These are phyloP conservation scores for Globisporangium viniferum DNA, from an alignment of 352 stramenopile genomes.

Conservation along the genomic window DNA sequence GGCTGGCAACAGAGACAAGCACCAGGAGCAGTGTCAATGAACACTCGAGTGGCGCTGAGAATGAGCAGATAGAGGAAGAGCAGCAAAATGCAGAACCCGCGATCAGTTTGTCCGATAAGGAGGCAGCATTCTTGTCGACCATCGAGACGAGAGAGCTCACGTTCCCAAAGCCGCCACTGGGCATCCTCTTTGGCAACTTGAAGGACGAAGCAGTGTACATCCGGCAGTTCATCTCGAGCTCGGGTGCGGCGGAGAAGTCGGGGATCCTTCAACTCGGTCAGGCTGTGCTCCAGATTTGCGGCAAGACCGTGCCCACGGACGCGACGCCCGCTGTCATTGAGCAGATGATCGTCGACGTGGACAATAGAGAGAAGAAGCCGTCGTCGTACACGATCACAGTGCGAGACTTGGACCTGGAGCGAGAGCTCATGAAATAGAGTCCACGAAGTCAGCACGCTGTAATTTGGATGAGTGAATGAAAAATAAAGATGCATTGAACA, in stretches of 20 bases:
- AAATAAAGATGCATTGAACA: neutral
- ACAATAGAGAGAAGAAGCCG: slow-evolving; percentile 12
- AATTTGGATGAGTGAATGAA: neutral
- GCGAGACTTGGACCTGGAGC: slow-evolving; percentile 77
- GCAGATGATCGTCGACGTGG: slow-evolving; percentile 65
- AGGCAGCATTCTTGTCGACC: slow-evolving; percentile 18
- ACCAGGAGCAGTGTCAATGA: neutral
- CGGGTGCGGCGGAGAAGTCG: slow-evolving; percentile 67
- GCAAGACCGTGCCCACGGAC: slow-evolving; percentile 52
- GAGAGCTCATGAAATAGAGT: slow-evolving; percentile 63
- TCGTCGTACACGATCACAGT: slow-evolving; percentile 58
- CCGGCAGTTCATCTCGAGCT: slow-evolving; percentile 75
- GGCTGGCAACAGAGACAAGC: slow-evolving; percentile 10
- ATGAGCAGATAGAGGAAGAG: slow-evolving; percentile 18
- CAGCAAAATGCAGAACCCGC: slow-evolving; percentile 12
- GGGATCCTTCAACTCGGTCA: slow-evolving; percentile 56
- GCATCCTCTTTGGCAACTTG: slow-evolving; percentile 83
- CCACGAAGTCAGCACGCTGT: neutral
- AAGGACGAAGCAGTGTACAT: slow-evolving; percentile 77
- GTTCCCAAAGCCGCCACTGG: slow-evolving; percentile 63
- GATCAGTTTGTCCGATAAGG: neutral
- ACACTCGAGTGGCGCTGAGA: neutral
- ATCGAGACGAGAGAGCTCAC: slow-evolving; percentile 45
- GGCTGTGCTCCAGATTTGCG: slow-evolving; percentile 75
- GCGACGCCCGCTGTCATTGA: slow-evolving; percentile 55